Evolutionary conservation across 108 stramenopile species (phyloP).

Genomic region (Schizochytrium sp.): DNA sequence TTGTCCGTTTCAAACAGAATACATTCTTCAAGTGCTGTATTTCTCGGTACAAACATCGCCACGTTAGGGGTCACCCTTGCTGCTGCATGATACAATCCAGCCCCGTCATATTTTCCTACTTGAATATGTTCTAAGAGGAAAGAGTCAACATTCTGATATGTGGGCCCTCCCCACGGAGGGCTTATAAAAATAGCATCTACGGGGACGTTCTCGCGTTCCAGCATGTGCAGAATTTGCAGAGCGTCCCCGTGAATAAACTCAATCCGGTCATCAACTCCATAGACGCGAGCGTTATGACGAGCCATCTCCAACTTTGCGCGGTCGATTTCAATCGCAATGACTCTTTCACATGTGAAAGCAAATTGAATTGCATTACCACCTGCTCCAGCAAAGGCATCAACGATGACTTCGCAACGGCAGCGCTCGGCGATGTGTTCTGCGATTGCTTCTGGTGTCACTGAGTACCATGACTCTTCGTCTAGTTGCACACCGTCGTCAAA

Average conservation of each 20-base stretch:
- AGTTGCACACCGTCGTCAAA: constrained; percentile 90
- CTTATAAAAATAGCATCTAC: constrained; percentile 73
- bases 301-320: constrained; percentile 86
- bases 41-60: constrained; percentile 68
- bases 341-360: constrained; percentile 81
- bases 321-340: constrained; percentile 90
- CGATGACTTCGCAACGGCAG: constrained; percentile 71
- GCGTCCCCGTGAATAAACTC: constrained; percentile 74
- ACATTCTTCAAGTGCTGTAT: background rate
- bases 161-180: constrained; percentile 75
- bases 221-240: constrained; percentile 44
- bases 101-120: constrained; percentile 60
- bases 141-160: constrained; percentile 50
- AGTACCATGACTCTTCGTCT: constrained; percentile 95
- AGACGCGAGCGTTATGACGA: constrained; percentile 91
- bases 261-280: constrained; percentile 80
- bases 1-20: background rate
- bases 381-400: constrained; percentile 93
- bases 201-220: background rate
- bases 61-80: constrained; percentile 66
- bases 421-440: constrained; percentile 87
- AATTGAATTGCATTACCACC: constrained; percentile 92
- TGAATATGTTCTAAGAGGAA: constrained; percentile 68
- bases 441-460: constrained; percentile 93
- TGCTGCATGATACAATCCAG: constrained; percentile 63